Base-by-base conservation (phyloP, 108 stramenopile genomes). In the Pelagomonas calceolata region DNA sequence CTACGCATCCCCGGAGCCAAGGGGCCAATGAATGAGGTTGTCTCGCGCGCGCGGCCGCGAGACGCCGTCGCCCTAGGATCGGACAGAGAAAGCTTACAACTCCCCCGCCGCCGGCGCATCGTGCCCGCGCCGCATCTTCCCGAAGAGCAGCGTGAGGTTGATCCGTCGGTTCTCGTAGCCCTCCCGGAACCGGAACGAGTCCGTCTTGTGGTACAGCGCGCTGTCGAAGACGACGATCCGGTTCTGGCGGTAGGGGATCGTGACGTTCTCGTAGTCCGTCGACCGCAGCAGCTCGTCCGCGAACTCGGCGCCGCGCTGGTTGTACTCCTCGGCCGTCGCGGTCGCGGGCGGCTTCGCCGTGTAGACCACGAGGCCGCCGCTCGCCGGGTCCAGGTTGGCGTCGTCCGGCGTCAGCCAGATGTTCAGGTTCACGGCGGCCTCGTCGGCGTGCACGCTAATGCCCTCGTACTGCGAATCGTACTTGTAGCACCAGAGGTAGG, bases 141-240 rank as follows among this genome's bases (percentile, higher is more conserved):
- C 90, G 73, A 85, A 91, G 4, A 91, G 76, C 0, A 91, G 70
- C 0, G 89, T 90, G 64, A 91, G 74, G 75, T 91, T 90, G 39
- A 90, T 90, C 64, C 88, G 73, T 31, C 88, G 84, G 74, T 87
- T 88, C 68, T 84, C 67, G 78, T 89, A 91, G n/a, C 88, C 88
- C 35, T 69, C 69, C 44, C 71, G 75, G 75, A 90, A 90, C 15
- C 67, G 63, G 72, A 85, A 90, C 17, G 73, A 70, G 67, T 91
- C 87, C 4, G 86, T 86, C 67, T 88, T 84, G 68, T 92, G 90
- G 65, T 90, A 89, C 35, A 92, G 81, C 36, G 89, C 85, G 7
- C 85, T 85, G 73, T 92, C 89, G 79, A 92, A 90, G 39, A 92
- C 78, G 3, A 90, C 86, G 34, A 86, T 86, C 29, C 91, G 87